Evolutionary conservation across 257 asterid species (phyloP).

Genomic region (Ophiorrhiza pumila): DNA sequence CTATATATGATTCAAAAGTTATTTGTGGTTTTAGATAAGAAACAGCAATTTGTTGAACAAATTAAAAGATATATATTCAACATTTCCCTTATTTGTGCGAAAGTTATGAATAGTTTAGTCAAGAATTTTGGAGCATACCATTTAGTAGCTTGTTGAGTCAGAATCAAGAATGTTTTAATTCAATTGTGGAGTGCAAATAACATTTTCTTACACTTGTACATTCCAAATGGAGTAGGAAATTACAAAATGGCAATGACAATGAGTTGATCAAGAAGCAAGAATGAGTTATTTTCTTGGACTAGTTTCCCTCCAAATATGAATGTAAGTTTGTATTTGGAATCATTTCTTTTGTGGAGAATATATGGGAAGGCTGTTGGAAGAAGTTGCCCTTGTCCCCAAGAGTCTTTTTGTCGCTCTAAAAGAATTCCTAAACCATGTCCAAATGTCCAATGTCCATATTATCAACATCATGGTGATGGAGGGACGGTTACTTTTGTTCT

Average conservation of each 20-base stretch:
- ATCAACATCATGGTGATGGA: constrained; percentile 6
- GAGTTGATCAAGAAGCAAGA: no score
- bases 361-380: background rate
- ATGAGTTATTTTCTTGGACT: no score
- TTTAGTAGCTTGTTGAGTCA: no score
- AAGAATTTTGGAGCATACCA: no score
- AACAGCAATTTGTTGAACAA: no score
- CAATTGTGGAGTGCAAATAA: background rate
- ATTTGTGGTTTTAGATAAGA: no score
- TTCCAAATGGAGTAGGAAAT: no score
- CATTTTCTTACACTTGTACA: background rate
- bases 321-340: constrained; percentile 15
- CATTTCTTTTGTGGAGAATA: constrained; percentile 6
- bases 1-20: no score
- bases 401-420: background rate
- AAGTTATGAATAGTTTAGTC: no score
- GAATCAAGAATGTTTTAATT: background rate
- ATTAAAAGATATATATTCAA: no score
- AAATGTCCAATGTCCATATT: constrained; percentile 2
- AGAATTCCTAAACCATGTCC: background rate
- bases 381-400: background rate
- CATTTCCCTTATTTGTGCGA: no score
- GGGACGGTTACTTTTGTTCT: constrained; percentile 5
- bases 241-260: no score
- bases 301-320: constrained; percentile 5